Evolutionary conservation across 2,329 filamentous ascomycete genomes (phyloP), one percentile per base, ranked within the genome.

Genomic region (Venturia asperata): DNA sequence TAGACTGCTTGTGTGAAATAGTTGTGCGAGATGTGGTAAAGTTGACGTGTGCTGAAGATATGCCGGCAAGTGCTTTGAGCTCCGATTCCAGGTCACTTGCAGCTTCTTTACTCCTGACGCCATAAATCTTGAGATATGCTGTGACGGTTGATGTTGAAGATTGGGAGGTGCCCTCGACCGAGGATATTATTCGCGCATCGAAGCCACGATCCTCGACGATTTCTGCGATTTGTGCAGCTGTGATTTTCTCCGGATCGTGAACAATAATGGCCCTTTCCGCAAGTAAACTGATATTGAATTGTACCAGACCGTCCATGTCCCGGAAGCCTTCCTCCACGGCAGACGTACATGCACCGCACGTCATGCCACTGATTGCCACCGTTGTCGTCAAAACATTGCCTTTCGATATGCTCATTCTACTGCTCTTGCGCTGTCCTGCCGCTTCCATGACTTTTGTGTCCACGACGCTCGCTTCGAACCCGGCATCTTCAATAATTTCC

Each of bases 281-380:
- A 41, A 97, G 82, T 69, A 99, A 80, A 76, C 91, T 96, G 75
- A 99, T 95, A 73, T 96, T 96, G 80, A 97, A 96, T 69, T 92
- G 90, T 65, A 91, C 73, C 19, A 97, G 76, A 27, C 94, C 94
- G 11, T 89, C 85, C 1, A 93, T 77, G 68, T 83, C 85, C 69
- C 86, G 85, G 77, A 99, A 94, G 3, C 89, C 91, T 62, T 85
- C 83, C 72, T 97, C 90, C 1, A 97, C 87, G 6, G 93, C 92
- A 1, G 93, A 93, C 0, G 94, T 97, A 76, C 94, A 99, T 52
- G 94, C 91, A 27, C 93, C 93, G 73, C 94, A 97, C 1, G 94
- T 99, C 94, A 99, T 99, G 62, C 94, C 94, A 70, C 94, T 91
- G 64, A 99, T 90, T 5, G 90, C 87, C 21, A 99, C 83, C 0